Base-by-base conservation (phyloP, 164 flowering plant genomes). In the Paratinospora sagittata region DNA sequence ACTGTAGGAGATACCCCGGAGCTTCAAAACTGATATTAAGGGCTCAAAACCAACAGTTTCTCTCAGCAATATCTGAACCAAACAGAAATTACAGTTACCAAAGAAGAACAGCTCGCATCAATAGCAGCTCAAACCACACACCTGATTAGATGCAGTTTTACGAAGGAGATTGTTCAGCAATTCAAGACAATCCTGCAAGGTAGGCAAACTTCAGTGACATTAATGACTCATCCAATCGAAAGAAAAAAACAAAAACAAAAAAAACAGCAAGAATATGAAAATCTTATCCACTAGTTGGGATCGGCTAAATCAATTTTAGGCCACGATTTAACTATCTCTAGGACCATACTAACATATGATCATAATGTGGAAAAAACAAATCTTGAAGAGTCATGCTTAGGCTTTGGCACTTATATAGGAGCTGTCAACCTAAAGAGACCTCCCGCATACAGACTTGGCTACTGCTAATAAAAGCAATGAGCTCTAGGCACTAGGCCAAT, bases 1-100 rank as follows among this genome's bases (percentile, higher is more conserved):
- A 68, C 80, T 91, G 74, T 86, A 92, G 58, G 86, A 76, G 73
- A 80, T 84, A 64, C 96, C 96, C 49, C 96, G 84, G 21, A 90
- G 89, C 88, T 85, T 91, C 79, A 96, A 72, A 75, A 90, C 85
- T 75, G 99, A 90, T 78, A 93, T 70, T 69, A 96, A 62, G 26
- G 92, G 86, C 69, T 96, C 99, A 77, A 91, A 89, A 60, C 99
- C 99, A 66, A 93, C 82, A 21, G 98, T 96, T 85, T 96, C 99
- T 79, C 93, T 89, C 66, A 96, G 82, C 58, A 90, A 77, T 72
- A 87, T 80, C 99, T 96, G 81, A 68, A 74, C 23, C 63, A 81
- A 16, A 65, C 36, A 75, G 41, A 68, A 30, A 7, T 3, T 33
- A 60, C 23, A 45, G 23, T 80, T 71, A 77, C 24, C 19, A 58